phyloP scores from a whole-genome alignment of 2,329 filamentous ascomycete species.

The Juglanconis sp. region DNA sequence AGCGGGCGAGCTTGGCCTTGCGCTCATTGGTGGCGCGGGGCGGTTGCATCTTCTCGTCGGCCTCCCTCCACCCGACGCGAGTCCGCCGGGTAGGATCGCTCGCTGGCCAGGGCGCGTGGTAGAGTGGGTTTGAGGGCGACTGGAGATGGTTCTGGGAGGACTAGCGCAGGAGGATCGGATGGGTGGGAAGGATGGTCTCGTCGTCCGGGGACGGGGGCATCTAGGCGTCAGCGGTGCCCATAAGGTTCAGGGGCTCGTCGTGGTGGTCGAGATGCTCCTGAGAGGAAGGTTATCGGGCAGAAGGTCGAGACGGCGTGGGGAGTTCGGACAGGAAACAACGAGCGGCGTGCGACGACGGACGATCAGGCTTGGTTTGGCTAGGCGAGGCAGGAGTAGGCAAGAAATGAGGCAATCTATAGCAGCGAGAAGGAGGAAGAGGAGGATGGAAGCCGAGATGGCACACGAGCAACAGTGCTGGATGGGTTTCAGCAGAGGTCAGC shows the following conservation, averaged over 20 bases:
- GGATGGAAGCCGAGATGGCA: neutral
- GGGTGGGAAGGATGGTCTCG: neutral
- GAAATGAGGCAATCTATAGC: neutral
- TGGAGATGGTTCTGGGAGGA: neutral
- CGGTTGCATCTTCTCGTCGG: constrained; percentile 14
- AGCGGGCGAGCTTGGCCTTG: constrained; percentile 75
- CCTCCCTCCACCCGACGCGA: neutral
- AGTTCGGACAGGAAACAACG: neutral
- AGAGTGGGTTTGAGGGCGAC: neutral
- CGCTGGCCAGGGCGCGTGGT: neutral
- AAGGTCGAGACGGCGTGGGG: neutral
- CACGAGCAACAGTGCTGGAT: neutral
- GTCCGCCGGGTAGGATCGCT: neutral
- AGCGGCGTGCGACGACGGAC: neutral
- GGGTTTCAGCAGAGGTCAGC: neutral
- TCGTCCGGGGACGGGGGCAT: neutral
- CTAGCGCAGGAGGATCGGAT: neutral
- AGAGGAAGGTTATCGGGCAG: neutral
- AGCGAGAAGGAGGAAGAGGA: neutral
- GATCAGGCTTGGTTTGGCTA: neutral
- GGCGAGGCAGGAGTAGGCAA: neutral
- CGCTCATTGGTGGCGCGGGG: constrained; percentile 11
- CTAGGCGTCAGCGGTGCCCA: neutral
- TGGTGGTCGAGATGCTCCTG: neutral
- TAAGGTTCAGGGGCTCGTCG: neutral